Evolutionary conservation across 768 basidiomycete genomes (phyloP).

Genomic region (Phylloporus rhodoxanthus): DNA sequence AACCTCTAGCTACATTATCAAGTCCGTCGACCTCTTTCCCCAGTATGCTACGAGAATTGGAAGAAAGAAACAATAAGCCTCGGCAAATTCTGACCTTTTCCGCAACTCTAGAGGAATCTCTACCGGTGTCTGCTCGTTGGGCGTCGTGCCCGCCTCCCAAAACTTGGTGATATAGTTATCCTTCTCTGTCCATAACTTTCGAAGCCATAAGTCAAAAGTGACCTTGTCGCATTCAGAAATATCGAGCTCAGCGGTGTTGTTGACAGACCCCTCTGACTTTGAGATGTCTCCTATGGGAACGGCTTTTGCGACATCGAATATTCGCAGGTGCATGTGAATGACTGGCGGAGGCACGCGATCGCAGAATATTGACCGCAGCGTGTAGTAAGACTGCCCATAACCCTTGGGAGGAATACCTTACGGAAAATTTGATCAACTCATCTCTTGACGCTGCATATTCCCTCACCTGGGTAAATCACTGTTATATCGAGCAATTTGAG

Average conservation of each 20-base stretch:
- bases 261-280: slow-evolving; percentile 21
- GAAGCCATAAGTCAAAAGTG: slow-evolving; percentile 78
- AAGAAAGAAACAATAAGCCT: slow-evolving; percentile 67
- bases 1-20: slow-evolving; percentile 15
- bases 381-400: slow-evolving; percentile 87
- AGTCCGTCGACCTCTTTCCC: slow-evolving; percentile 36
- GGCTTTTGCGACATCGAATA: slow-evolving; percentile 60
- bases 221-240: slow-evolving; percentile 53
- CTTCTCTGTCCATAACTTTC: slow-evolving; percentile 78
- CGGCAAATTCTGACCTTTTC: slow-evolving; percentile 47
- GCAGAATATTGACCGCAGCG: slow-evolving; percentile 82
- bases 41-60: slow-evolving; percentile 49
- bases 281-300: slow-evolving; percentile 67
- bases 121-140: slow-evolving; percentile 27
- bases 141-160: slow-evolving; percentile 47
- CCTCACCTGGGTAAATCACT: slow-evolving; percentile 78
- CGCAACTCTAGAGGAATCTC: slow-evolving; percentile 59
- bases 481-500: slow-evolving; percentile 88
- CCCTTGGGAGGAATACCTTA: slow-evolving; percentile 70
- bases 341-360: slow-evolving; percentile 74
- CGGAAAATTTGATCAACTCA: neutral
- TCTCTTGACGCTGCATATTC: neutral
- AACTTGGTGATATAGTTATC: slow-evolving; percentile 72
- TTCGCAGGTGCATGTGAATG: slow-evolving; percentile 82
- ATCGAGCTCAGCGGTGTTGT: slow-evolving; percentile 39